These are phyloP conservation scores for Podospora tetraspora DNA, from an alignment of 495 filamentous ascomycete genomes.

Conservation along the genomic window DNA sequence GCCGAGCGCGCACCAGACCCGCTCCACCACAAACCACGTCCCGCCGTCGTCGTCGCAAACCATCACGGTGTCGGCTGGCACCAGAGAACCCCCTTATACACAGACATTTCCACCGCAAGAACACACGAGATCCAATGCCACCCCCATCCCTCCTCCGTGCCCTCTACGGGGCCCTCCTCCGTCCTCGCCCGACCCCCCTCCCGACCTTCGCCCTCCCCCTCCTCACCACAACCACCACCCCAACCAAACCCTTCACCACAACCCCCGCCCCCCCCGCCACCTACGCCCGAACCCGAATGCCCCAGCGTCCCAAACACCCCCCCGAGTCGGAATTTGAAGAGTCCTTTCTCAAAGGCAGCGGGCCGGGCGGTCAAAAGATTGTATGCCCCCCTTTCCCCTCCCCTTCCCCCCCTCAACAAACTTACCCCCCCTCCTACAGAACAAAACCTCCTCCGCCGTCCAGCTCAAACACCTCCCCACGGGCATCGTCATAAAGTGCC, in stretches of 20 bases:
- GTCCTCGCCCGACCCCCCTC: background rate
- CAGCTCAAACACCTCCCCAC: slow-evolving; percentile 87
- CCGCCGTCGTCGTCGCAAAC: background rate
- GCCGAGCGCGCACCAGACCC: background rate
- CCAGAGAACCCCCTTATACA: too few species aligned
- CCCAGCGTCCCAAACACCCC: slow-evolving; percentile 64
- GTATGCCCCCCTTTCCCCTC: slow-evolving; percentile 26
- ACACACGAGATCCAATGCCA: background rate
- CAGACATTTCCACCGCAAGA: too few species aligned
- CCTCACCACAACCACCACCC: background rate
- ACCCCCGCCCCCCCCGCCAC: background rate
- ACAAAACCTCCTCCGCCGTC: slow-evolving; percentile 95
- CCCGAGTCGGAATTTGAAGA: slow-evolving; percentile 74
- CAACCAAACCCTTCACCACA: slow-evolving; percentile 14
- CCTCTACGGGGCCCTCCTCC: background rate
- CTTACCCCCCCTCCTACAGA: slow-evolving; percentile 44
- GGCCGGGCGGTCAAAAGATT: slow-evolving; percentile 95
- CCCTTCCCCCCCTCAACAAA: slow-evolving; percentile 7
- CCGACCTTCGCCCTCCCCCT: background rate
- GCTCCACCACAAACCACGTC: background rate
- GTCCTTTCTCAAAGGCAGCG: slow-evolving; percentile 83
- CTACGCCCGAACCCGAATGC: slow-evolving; percentile 43
- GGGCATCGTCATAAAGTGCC: slow-evolving; percentile 84
- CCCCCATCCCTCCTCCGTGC: background rate
- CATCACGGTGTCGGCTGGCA: background rate